Base-by-base conservation (phyloP, 78 protist species). In the Paratrimastix pyriformis region DNA sequence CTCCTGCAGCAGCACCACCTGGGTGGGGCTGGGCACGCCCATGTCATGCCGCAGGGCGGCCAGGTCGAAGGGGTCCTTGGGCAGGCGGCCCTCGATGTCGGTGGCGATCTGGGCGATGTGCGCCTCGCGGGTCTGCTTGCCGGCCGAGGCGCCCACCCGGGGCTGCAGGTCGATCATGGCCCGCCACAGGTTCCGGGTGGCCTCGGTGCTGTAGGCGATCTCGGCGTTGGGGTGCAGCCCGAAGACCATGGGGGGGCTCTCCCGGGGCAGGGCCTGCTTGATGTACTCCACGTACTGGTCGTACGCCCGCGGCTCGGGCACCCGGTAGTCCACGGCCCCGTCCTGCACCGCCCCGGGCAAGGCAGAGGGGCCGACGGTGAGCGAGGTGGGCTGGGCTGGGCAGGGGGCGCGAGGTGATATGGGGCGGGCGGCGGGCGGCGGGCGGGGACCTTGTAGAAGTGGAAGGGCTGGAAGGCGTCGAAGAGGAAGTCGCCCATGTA, bases 401-500 rank as follows among this genome's bases (percentile, higher is more conserved):
- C 9, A 45, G 50, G 9, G 50, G 50, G 50, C 6, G 9, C 6
- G 50, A 45, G 9, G n/a, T 11, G 50, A 11, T 45, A 45, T 45
- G 6, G 50, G 50, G 6, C n/a, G 50, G 9, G 50, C 6, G n/a
- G 50, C n/a, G 9, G 50, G 50, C 9, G 9, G n/a, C 6, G n/a
- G n/a, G n/a, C n/a, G n/a, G n/a, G n/a, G n/a, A n/a, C n/a, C n/a
- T 55, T 1, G 84, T 46, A 87, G 65, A 93, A 88, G 75, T 73
- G 83, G 85, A 90, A 90, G 6, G 90, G 91, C 70, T 88, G 94
- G 90, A 84, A 88, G 18, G 84, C 32, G 68, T 91, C 95, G 38
- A 91, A 91, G 33, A 93, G 57, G 80, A 93, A 91, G 81, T 93
- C 94, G 30, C 97, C 97, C 65, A 93, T 64, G 88, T 87, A 93